These are phyloP conservation scores for Xerocomellus amylosporus DNA, from an alignment of 768 basidiomycete species.

Conservation along the genomic window DNA sequence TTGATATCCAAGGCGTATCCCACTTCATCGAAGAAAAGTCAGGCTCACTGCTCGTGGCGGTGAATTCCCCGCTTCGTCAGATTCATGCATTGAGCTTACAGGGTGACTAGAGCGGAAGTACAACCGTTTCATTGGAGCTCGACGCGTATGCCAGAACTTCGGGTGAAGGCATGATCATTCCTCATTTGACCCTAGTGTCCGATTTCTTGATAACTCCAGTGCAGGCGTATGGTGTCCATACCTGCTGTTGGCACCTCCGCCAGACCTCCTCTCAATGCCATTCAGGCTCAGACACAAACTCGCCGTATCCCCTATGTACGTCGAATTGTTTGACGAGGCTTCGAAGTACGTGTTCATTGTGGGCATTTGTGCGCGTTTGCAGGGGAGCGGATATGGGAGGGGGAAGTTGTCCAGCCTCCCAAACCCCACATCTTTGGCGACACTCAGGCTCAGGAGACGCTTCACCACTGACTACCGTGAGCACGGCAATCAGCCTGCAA, in stretches of 20 bases:
- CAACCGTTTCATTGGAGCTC: constrained; percentile 95
- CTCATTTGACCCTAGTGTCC: constrained; percentile 63
- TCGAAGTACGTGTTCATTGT: constrained; percentile 83
- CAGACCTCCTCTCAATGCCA: constrained; percentile 19
- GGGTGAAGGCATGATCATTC: constrained; percentile 11
- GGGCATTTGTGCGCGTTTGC: constrained; percentile 82
- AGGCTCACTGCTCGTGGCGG: too few species aligned
- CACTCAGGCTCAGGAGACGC: neutral
- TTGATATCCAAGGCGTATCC: constrained; percentile 60
- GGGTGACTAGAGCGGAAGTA: constrained; percentile 82
- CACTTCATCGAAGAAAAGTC: too few species aligned
- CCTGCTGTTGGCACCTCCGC: constrained; percentile 19
- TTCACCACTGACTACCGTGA: neutral
- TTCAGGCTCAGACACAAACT: constrained; percentile 20
- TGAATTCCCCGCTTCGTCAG: too few species aligned
- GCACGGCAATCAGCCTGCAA: constrained; percentile 4
- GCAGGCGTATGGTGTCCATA: constrained; percentile 57
- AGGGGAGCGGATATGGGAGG: constrained; percentile 88
- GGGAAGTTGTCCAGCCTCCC: constrained; percentile 49
- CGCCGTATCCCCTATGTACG: constrained; percentile 67
- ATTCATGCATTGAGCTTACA: too few species aligned
- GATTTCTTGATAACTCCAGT: constrained; percentile 98
- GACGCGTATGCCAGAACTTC: constrained; percentile 77
- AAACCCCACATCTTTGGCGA: constrained; percentile 18
- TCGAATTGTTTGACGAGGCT: constrained; percentile 85